phyloP scores from a whole-genome alignment of 305 asterid species.

The Solanum aculeatissimum region DNA sequence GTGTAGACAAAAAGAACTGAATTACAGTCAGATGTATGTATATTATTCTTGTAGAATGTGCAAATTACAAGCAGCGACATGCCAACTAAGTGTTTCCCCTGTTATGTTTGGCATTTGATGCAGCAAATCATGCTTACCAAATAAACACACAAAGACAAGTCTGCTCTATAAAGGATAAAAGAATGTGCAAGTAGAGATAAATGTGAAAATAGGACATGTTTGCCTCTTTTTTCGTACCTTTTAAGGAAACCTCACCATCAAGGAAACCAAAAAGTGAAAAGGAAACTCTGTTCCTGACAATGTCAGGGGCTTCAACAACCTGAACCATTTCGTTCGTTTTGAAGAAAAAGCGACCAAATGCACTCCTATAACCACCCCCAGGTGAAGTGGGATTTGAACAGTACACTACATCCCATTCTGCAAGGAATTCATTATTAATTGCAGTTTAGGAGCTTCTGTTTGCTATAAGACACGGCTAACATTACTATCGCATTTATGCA shows the following conservation, averaged over 20 bases:
- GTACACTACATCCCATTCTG: constrained; percentile 91
- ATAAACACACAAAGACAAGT: neutral
- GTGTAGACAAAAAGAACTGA: neutral
- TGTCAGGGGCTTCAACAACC: constrained; percentile 78
- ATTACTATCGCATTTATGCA: neutral
- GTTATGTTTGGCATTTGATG: neutral
- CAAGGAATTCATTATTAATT: neutral
- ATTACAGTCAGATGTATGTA: neutral
- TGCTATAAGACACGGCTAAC: neutral
- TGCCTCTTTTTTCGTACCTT: constrained; percentile 24
- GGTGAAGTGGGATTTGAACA: constrained; percentile 93
- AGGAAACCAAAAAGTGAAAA: constrained; percentile 63
- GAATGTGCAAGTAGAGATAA: neutral
- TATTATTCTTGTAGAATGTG: neutral
- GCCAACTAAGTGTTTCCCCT: neutral
- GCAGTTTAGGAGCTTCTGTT: neutral
- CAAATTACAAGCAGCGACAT: neutral
- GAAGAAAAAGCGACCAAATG: constrained; percentile 67
- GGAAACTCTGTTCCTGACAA: constrained; percentile 52
- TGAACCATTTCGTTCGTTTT: constrained; percentile 86
- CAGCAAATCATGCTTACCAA: neutral
- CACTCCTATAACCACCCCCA: constrained; percentile 82
- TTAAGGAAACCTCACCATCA: constrained; percentile 79
- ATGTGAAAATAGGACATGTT: neutral
- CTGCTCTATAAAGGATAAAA: neutral